Base-by-base conservation (phyloP, 2,329 filamentous ascomycete species). In the Arthroderma uncinatum region DNA sequence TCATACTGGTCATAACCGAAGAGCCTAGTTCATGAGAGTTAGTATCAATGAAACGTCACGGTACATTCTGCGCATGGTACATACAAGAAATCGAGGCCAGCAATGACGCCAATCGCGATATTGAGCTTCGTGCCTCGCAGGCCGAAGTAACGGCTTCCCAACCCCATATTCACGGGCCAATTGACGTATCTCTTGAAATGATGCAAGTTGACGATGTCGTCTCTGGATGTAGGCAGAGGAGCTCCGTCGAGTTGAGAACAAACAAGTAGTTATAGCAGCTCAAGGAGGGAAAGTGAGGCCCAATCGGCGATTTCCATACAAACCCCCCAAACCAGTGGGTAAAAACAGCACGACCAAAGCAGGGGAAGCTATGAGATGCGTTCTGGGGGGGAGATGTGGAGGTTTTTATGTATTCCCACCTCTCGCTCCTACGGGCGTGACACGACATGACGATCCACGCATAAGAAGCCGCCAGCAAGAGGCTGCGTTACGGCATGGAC, bases 21-120 rank as follows among this genome's bases (percentile, higher is more conserved):
- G 9, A 77, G 70, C 42, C 70, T 75, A 62, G 28, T 48, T 12
- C 25, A 8, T n/a, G 33, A 23, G 25, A 30, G 47, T 53, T 36
- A 37, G 50, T n/a, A 53, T 37, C n/a, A 47, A 47, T 4, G 14
- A 23, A 50, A 23, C 50, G 55, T 63, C 53, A 8, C 21, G 3
- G 2, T 19, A 19, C 3, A 28, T 19, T 44, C 40, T 44, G 10
- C 40, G 14, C 39, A n/a, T 16, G 12, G n/a, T 19, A 50, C 58
- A 21, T 50, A 82, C 61, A 87, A 74, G 67, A 88, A 88, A 70
- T 88, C 85, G 53, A 84, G 80, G 65, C 85, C 86, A 58, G 86
- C 86, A 64, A 89, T 79, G n/a, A 83, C 72, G 60, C 82, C 82
- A 63, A 89, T 82, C 56, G 84, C 84, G 69, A 81, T 78, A 74